Percentiles rank a stretch among this genome's conserved stretches.
phyloP scores from a whole-genome alignment of 441 rosid genomes.

The Arabidopsis hybrid region DNA sequence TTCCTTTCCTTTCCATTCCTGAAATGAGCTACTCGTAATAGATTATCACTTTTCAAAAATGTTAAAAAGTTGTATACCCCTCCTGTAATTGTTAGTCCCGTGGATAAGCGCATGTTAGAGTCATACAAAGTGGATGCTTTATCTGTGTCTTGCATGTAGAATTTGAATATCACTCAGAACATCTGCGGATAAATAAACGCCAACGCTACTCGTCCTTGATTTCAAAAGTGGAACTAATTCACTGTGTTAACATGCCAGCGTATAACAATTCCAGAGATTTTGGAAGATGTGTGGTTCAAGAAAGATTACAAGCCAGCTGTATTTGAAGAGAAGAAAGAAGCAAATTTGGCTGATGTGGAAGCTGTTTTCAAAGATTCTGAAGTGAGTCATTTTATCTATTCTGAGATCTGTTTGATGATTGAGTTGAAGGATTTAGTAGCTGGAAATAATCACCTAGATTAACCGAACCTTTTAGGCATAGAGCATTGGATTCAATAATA shows the following conservation, averaged over 20 bases:
- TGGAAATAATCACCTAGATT: conserved; percentile 15
- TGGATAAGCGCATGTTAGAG: background rate
- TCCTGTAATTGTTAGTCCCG: background rate
- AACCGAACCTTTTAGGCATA: background rate
- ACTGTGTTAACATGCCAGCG: conserved; percentile 56
- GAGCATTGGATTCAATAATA: conserved; percentile 12
- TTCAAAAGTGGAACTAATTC: conserved; percentile 34
- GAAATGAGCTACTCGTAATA: conserved; percentile 10
- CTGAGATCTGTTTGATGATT: conserved; percentile 12
- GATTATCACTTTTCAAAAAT: conserved; percentile 2
- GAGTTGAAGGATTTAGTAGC: conserved; percentile 5
- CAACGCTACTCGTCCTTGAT: background rate
- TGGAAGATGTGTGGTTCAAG: conserved; percentile 87
- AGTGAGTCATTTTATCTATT: conserved; percentile 47
- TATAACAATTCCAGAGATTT: conserved; percentile 69
- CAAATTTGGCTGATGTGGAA: conserved; percentile 70
- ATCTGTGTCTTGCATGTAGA: conserved; percentile 20
- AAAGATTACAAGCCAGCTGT: conserved; percentile 72
- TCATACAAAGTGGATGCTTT: conserved; percentile 10
- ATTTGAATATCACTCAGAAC: background rate
- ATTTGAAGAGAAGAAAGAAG: conserved; percentile 70
- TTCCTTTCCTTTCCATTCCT: conserved; percentile 13
- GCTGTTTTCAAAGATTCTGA: conserved; percentile 70
- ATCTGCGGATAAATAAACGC: background rate
- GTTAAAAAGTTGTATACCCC: background rate